phyloP scores from a whole-genome alignment of 1,284 basidiomycete species.

The Boletus albobrunnescens region DNA sequence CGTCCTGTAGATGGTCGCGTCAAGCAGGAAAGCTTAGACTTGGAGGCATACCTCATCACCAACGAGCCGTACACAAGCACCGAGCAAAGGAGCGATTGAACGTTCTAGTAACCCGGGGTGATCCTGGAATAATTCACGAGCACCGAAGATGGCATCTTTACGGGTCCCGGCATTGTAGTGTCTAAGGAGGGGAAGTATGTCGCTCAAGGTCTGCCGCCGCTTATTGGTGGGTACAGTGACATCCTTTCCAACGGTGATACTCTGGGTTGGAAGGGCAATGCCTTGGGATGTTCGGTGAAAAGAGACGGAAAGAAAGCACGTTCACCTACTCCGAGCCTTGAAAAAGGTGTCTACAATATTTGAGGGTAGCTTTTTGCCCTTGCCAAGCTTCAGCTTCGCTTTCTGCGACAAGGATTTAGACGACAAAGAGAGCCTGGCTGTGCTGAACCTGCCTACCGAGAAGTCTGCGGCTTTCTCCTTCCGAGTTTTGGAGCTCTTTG shows the following conservation, averaged over 20 bases:
- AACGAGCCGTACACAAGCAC: conserved; percentile 68
- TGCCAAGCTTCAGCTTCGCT: conserved; percentile 94
- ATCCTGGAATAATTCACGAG: conserved; percentile 74
- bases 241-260: conserved; percentile 57
- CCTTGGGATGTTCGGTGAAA: conserved; percentile 46
- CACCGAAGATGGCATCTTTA: conserved; percentile 78
- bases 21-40: neutral
- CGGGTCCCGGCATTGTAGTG: conserved; percentile 80
- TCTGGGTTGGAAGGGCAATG: conserved; percentile 86
- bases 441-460: conserved; percentile 44
- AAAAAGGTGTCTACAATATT: conserved; percentile 96
- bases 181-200: conserved; percentile 75
- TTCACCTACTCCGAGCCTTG: conserved; percentile 78
- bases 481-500: conserved; percentile 81
- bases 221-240: conserved; percentile 64
- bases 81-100: conserved; percentile 63
- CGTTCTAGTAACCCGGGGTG: conserved; percentile 56
- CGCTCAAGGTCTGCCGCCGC: conserved; percentile 72
- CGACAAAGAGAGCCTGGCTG: neutral
- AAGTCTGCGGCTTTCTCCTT: conserved; percentile 90
- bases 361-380: conserved; percentile 78
- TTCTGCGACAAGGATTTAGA: conserved; percentile 53
- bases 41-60: conserved; percentile 66
- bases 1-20: conserved; percentile 45
- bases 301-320: neutral